These are phyloP conservation scores for Euphorbia pulcherrima DNA, from an alignment of 345 rosid genomes.

Conservation along the genomic window DNA sequence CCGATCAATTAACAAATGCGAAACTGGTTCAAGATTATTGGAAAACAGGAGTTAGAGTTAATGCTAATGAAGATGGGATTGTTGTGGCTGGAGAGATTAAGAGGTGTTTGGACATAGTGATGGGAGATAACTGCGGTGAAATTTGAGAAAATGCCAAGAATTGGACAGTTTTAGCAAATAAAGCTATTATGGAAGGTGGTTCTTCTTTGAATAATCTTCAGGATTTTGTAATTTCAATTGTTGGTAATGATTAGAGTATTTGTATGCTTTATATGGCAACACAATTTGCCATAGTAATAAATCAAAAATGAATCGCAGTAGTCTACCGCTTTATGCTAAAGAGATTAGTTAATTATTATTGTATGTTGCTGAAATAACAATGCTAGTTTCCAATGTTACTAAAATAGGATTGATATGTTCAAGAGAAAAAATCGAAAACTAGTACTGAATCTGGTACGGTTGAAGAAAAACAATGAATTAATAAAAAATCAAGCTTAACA, in stretches of 20 bases:
- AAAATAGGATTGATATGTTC: too few relatives aligned
- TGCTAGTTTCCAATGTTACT: too few relatives aligned
- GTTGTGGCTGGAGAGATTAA: constrained; percentile 49
- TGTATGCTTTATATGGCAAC: neutral
- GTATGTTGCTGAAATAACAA: too few relatives aligned
- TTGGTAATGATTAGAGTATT: neutral
- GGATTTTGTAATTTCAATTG: constrained; percentile 33
- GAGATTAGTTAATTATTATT: too few relatives aligned
- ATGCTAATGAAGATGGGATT: constrained; percentile 38
- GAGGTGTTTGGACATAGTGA: constrained; percentile 53
- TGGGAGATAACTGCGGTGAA: constrained; percentile 41
- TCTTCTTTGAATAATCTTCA: constrained; percentile 48
- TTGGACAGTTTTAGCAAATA: constrained; percentile 51
- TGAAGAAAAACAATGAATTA: too few relatives aligned
- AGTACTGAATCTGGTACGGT: too few relatives aligned
- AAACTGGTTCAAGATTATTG: constrained; percentile 56
- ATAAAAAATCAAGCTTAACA: too few relatives aligned
- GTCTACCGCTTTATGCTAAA: too few relatives aligned
- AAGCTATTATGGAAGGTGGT: constrained; percentile 44
- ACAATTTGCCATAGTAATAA: too few relatives aligned
- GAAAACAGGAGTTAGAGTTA: constrained; percentile 52
- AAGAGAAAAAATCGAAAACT: too few relatives aligned
- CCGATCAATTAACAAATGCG: constrained; percentile 55
- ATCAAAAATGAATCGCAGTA: too few relatives aligned
- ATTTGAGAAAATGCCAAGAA: constrained; percentile 36